Base-by-base conservation (phyloP, 495 filamentous ascomycete genomes). In the Aspergillus funiculosus region DNA sequence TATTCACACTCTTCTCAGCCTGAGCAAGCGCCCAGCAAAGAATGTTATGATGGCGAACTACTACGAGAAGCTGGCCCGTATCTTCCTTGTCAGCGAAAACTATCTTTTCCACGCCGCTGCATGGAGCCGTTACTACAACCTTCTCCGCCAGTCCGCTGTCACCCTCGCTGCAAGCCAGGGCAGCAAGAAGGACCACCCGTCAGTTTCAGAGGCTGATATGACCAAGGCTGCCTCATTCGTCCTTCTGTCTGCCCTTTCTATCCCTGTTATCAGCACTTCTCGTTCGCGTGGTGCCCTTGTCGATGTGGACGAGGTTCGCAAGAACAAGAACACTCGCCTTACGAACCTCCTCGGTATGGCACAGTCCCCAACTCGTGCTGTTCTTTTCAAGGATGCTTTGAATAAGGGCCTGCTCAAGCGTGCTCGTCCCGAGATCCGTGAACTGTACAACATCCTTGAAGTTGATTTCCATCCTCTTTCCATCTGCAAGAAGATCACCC, bases 21-120 rank as follows among this genome's bases (percentile, higher is more conserved):
- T 97, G 49, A 97, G 92, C 87, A 98, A 98, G 79, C 86, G 91
- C 39, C 90, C 89, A 28, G 85, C 92, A n/a, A 96, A 96, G 83
- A 95, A 96, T 66, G 77, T 95, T 52, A 96, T 97, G 90, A 98
- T 98, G 92, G 92, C 94, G 66, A 98, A 97, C 72, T 98, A 98
- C 80, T 98, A 97, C 71, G 94, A 98, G 76, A 95, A 96, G 70
- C 79, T 98, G 39, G 95, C 92, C 27, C 82, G 89, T 36, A 98
- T 98, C 62, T 98, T 98, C 76, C 79, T 98, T 28, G 94, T 97
- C 53, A 94, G 90, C 66, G 94, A 95, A 72, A 98, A 98, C 71
- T 97, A 96, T 61, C 81, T 98, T 20, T 98, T 98, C 83, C 92
- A 98, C 61, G 92, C 92, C 52, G 92, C 92, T 31, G 89, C 92